phyloP scores from a whole-genome alignment of 441 rosid genomes.

The Erodium trifolium region DNA sequence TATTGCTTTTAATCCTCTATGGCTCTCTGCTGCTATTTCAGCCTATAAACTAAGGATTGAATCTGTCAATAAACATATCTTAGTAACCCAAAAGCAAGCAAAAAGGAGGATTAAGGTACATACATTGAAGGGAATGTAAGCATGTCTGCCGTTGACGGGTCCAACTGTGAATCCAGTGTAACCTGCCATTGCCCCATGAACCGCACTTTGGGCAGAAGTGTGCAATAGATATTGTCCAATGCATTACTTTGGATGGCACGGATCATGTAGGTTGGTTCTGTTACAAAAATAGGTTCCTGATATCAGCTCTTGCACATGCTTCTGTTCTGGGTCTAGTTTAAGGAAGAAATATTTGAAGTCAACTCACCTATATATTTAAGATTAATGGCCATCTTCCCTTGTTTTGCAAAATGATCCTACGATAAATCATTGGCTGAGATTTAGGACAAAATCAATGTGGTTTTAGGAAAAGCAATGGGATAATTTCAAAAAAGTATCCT shows the following conservation, averaged over 20 bases:
- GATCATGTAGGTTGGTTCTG: slow-evolving; percentile 62
- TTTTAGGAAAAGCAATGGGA: background rate
- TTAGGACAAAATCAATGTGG: background rate
- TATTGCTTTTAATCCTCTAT: too few species aligned
- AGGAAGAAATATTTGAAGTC: background rate
- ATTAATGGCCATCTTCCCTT: slow-evolving; percentile 48
- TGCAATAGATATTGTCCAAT: too few species aligned
- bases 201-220: slow-evolving; percentile 18
- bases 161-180: slow-evolving; percentile 91
- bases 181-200: slow-evolving; percentile 99
- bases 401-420: slow-evolving; percentile 64
- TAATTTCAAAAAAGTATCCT: too few species aligned
- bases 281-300: background rate
- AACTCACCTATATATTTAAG: slow-evolving; percentile 58
- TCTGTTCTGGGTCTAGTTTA: too few species aligned
- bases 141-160: slow-evolving; percentile 88
- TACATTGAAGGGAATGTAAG: slow-evolving; percentile 84
- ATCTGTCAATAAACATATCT: background rate
- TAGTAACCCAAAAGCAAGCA: background rate
- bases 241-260: too few species aligned
- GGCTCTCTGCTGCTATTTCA: background rate
- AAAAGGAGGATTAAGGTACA: background rate
- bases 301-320: background rate
- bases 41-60: background rate
- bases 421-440: background rate